Evolutionary conservation across 768 basidiomycete genomes (phyloP), one percentile per base, ranked within the genome.

Genomic region (Suillus brevipes): DNA sequence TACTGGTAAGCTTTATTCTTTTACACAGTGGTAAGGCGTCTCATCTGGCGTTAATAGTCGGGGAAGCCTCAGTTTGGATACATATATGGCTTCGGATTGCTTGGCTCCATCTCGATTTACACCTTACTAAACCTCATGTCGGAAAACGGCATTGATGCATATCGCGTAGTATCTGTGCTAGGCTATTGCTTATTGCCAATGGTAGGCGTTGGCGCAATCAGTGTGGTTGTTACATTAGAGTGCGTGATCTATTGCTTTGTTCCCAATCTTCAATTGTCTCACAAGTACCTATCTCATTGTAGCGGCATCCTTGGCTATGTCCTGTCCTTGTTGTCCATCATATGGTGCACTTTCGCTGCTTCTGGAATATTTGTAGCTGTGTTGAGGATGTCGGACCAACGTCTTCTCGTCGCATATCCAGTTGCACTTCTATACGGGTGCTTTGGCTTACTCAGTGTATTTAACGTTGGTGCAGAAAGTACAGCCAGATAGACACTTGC

Each of bases 41-140:
- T n/a, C 59, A 62, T 72, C 1, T 71, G 60, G 42, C 42, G 4
- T 20, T 34, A 0, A 36, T 70, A 99, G 97, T 97, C 97, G 7
- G 97, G 97, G 65, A 98, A 97, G 81, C 92, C 94, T 5, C 97
- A 99, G 75, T 99, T 99, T 78, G 95, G 93, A 58, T 99, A 98
- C 77, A 99, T 99, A 65, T 99, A 99, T 75, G 97, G 97, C 43
- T 93, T 99, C 67, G 97, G 92, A 61, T 85, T 98, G n/a, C 86
- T 99, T 70, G 97, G 97, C 61, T 94, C 91, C 8, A 84, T 87
- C 14, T 94, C 94, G 34, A 89, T 99, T 74, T 98, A 99, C 83
- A 87, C 89, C 61, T 89, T 99, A 65, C 86, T 99, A 68, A 99
- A 99, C 76, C 84, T 98, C 68, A 99, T 99, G 97, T 94, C 94